Conservation (phyloP, 164 flowering plant genomes). For the Houttuynia cordata region DNA sequence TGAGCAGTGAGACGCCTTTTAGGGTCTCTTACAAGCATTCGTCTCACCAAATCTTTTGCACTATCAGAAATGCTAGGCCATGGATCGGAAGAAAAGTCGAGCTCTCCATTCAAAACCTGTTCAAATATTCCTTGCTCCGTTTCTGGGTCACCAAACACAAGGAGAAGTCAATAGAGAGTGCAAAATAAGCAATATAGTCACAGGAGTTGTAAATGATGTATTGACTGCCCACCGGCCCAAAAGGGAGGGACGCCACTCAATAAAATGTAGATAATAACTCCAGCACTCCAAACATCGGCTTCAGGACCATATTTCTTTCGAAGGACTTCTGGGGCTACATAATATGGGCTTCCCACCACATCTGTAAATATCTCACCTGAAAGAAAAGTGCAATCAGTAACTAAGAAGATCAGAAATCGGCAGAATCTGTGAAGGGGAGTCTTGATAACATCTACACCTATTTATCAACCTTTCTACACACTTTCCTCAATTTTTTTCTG, state of each 20-base stretch:
- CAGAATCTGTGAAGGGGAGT: neutral
- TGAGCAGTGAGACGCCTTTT: constrained; percentile 64
- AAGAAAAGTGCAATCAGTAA: constrained; percentile 4
- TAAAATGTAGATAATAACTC: constrained; percentile 69
- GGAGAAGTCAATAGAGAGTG: neutral
- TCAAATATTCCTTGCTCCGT: constrained; percentile 68
- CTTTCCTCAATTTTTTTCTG: neutral
- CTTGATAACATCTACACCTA: neutral
- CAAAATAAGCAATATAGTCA: neutral
- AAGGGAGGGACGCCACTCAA: constrained; percentile 84
- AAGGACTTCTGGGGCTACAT: constrained; percentile 86
- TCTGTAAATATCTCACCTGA: constrained; percentile 70
- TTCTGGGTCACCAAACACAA: constrained; percentile 27
- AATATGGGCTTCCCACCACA: constrained; percentile 90
- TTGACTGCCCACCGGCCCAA: constrained; percentile 69
- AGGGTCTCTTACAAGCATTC: constrained; percentile 65
- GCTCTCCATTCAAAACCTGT: constrained; percentile 59
- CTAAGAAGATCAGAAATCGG: neutral
- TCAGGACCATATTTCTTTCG: constrained; percentile 61
- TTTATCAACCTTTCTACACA: neutral
- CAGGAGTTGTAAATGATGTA: neutral
- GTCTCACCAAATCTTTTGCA: constrained; percentile 71
- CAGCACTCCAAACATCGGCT: constrained; percentile 92
- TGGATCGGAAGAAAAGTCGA: constrained; percentile 65
- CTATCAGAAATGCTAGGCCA: constrained; percentile 74